Evolutionary conservation across 1,284 basidiomycete species (phyloP), one percentile per base, ranked within the genome.

Genomic region (Testicularia cyperi): DNA sequence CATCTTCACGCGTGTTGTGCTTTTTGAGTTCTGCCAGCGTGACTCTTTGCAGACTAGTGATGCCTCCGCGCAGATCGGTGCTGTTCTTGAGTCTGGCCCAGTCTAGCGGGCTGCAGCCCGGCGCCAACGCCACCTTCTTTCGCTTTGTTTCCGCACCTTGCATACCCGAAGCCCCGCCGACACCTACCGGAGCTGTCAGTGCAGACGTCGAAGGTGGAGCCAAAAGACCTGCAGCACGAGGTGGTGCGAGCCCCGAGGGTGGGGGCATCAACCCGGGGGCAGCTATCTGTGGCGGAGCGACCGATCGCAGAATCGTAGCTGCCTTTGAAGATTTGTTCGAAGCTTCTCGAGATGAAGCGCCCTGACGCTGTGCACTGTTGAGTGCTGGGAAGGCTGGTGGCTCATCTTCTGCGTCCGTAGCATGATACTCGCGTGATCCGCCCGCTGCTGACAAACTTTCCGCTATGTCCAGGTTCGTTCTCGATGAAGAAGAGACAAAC

Each of bases 101-200:
- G 78, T 98, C 95, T 16, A 98, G 78, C 16, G 92, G 86, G 61
- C 89, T 88, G 78, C 87, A 89, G 3, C 95, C 95, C 2, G 94
- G 94, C 10, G 87, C 86, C 0, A 98, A 82, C 1, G 86, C 88
- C 2, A 97, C 92, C 78, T 94, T 96, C 22, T 58, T 60, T 14
- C 70, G 56, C 38, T 43, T 38, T 9, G 47, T 51, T 2, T 44
- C 53, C 10, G 33, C 29, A 5, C 36, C 25, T 19, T 44, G 47
- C 1, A 48, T 53, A 13, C 56, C 66, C 6, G 55, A 61, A 2
- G 68, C 68, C 9, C 66, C 68, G 4, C 66, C 68, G 3, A 70
- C 46, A 19, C 68, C 66, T 1, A 47, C 37, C 16, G 66, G 68
- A 2, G 68, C 68, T 10, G 55, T 69, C 25, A 51, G 35, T 20